Conservation (phyloP, 2,329 filamentous ascomycete species). For the Neonectria ditissima region DNA sequence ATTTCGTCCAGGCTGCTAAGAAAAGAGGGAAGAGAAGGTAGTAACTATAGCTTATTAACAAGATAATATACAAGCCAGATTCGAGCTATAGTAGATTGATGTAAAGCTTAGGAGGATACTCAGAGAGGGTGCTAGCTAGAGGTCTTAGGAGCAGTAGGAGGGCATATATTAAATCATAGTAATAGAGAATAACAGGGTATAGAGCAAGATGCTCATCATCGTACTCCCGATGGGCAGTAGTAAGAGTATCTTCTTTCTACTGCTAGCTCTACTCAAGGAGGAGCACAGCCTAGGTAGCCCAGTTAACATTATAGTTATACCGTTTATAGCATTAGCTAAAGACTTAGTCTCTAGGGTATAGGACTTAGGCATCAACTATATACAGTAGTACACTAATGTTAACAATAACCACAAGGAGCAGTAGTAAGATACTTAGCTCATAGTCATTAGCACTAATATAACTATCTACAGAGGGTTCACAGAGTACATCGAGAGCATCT, state of each 20-base stretch:
- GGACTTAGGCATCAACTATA: constrained; percentile 5
- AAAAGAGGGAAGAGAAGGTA: too few relatives aligned
- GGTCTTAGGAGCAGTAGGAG: constrained; percentile 1
- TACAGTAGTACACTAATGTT: background rate
- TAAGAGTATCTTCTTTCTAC: constrained; percentile 24
- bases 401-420: background rate
- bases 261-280: constrained; percentile 7
- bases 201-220: constrained; percentile 11
- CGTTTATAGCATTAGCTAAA: constrained; percentile 9
- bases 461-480: background rate
- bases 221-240: constrained; percentile 21
- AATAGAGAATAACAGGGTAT: background rate
- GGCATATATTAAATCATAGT: constrained; percentile 3
- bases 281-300: constrained; percentile 1
- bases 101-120: constrained; percentile 7
- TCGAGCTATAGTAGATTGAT: too few relatives aligned
- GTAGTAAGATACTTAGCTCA: constrained; percentile 3
- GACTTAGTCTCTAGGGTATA: constrained; percentile 2
- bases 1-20: too few relatives aligned
- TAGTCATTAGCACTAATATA: background rate
- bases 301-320: constrained; percentile 16
- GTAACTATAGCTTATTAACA: too few relatives aligned
- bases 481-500: constrained; percentile 5
- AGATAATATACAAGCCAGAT: too few relatives aligned
- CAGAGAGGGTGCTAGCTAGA: constrained; percentile 7